Base-by-base conservation (phyloP, 768 basidiomycete genomes). In the Suillus weaverae region DNA sequence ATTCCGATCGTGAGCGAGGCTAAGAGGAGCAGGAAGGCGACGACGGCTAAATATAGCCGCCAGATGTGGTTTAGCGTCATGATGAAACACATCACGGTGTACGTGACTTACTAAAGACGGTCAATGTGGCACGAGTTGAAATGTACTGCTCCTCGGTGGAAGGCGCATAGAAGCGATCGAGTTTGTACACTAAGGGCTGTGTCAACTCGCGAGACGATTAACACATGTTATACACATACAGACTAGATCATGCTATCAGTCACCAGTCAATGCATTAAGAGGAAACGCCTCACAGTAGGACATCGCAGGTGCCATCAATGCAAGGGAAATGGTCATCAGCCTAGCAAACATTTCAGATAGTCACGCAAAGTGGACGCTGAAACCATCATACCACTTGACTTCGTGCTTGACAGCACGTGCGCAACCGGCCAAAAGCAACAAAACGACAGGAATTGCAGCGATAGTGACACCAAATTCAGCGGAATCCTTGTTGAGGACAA, bases 391-490 rank as follows among this genome's bases (percentile, higher is more conserved):
- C 93, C 84, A 89, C 75, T 88, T 93, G 67, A 94, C 86, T 78
- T 95, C 93, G 62, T 89, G 84, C 71, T 90, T 87, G 6, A 92
- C 89, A 6, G 93, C 91, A 41, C 86, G 70, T 18, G 85, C 88
- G 70, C 88, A 89, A 3, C 85, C 79, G 20, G 86, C 78, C 38
- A 95, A 80, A 57, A 94, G 80, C 39, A 84, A 64, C 22, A 95
- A 79, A 18, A 92, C 90, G 32, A 94, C 81, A 30, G 93, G 93
- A 55, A 95, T 92, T 11, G 94, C 93, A 26, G 90, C 84, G 59
- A 95, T 84, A 3, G 94, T 95, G 30, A 95, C 72, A 14, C 87
- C 91, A 70, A 93, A 95, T 77, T 95, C 94, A 4, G 89, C 86
- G 0, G 88, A 86, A 71, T 86, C 77, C 41, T 67, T 75, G 50